Evolutionary conservation across 805 yeast genomes (phyloP).

Genomic region (Barnettozyma botsteinii): DNA sequence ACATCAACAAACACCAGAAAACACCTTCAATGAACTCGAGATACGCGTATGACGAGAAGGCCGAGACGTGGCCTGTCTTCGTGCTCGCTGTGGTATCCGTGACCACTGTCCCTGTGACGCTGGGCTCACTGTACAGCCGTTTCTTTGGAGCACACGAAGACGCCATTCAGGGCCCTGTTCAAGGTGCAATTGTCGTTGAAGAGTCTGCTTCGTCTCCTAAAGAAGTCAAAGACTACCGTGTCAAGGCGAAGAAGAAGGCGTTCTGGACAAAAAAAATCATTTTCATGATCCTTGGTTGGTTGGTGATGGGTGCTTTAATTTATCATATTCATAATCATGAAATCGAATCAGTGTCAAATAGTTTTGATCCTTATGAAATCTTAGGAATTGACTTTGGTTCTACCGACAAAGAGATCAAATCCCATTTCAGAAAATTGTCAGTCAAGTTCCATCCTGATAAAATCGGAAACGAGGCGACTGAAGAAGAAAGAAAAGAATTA

Average conservation of each 20-base stretch:
- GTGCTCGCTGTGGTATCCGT: slow-evolving; percentile 23
- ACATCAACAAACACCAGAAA: neutral
- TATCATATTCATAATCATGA: slow-evolving; percentile 27
- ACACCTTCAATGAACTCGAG: slow-evolving; percentile 26
- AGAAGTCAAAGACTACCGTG: slow-evolving; percentile 11
- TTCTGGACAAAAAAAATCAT: slow-evolving; percentile 14
- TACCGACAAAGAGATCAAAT: slow-evolving; percentile 69
- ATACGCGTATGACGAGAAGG: slow-evolving; percentile 24
- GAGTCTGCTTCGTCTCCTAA: slow-evolving; percentile 3
- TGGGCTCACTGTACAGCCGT: slow-evolving; percentile 8
- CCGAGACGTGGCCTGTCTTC: slow-evolving; percentile 27
- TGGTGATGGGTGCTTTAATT: slow-evolving; percentile 33
- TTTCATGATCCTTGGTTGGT: slow-evolving; percentile 24
- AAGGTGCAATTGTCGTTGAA: slow-evolving; percentile 8
- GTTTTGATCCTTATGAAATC: slow-evolving; percentile 89
- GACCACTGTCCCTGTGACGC: slow-evolving; percentile 20
- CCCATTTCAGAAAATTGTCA: slow-evolving; percentile 81
- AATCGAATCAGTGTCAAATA: slow-evolving; percentile 37
- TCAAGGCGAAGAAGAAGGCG: slow-evolving; percentile 5
- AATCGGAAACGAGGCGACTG: slow-evolving; percentile 48
- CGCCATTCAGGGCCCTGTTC: neutral
- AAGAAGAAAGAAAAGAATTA: slow-evolving; percentile 47
- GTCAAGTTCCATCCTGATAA: slow-evolving; percentile 93
- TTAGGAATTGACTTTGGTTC: slow-evolving; percentile 68
- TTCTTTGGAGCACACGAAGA: slow-evolving; percentile 1